These are phyloP conservation scores for Teratosphaeria nubilosa DNA, from an alignment of 2,329 filamentous ascomycete genomes.

Conservation along the genomic window DNA sequence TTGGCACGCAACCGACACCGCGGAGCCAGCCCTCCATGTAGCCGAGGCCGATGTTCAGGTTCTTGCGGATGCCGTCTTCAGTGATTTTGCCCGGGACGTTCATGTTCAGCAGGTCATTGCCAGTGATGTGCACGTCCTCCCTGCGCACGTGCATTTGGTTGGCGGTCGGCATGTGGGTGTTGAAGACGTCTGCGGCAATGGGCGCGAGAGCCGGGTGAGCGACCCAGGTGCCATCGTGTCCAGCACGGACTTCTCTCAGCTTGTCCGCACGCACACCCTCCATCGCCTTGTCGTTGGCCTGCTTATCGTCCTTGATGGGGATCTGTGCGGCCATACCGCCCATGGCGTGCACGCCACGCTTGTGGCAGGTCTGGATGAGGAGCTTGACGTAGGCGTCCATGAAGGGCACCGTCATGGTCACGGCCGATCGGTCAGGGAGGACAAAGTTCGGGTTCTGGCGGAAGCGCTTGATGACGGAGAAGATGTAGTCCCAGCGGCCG, in stretches of 20 bases:
- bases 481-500: constrained; percentile 99
- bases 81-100: constrained; percentile 89
- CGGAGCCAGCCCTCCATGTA: constrained; percentile 99
- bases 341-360: constrained; percentile 96
- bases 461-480: constrained; percentile 99
- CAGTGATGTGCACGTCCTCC: constrained; percentile 76
- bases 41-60: constrained; percentile 87
- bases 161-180: constrained; percentile 95
- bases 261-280: constrained; percentile 88
- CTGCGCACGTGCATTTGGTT: constrained; percentile 90
- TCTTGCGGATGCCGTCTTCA: constrained; percentile 92
- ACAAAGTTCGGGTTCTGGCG: constrained; percentile 88
- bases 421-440: constrained; percentile 77
- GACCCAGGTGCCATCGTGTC: constrained; percentile 96
- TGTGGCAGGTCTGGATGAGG: constrained; percentile 96
- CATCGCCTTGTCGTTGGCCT: constrained; percentile 90
- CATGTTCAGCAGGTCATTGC: constrained; percentile 93
- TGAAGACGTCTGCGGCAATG: constrained; percentile 89
- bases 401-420: constrained; percentile 97
- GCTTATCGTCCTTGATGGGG: constrained; percentile 89
- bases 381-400: constrained; percentile 97
- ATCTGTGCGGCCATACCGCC: constrained; percentile 98
- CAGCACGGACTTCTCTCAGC: constrained; percentile 86
- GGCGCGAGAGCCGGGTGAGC: constrained; percentile 84
- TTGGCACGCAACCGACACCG: constrained; percentile 89